Conservation (phyloP, 345 rosid species). For the Balakata baccata region DNA sequence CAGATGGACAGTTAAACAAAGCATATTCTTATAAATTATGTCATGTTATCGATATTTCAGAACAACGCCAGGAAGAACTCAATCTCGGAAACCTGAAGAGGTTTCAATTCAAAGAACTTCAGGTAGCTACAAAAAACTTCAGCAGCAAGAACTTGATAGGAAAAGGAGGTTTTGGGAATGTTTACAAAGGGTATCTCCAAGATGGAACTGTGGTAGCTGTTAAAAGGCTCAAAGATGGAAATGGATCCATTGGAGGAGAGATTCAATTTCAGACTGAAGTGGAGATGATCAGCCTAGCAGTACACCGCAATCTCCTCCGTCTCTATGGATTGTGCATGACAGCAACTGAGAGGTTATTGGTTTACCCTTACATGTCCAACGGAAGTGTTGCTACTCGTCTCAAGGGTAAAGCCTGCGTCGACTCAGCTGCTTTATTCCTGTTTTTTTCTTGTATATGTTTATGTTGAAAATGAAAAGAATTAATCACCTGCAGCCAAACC, state of each 20-base stretch:
- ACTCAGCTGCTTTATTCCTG: background rate
- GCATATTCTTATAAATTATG: background rate
- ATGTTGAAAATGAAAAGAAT: background rate
- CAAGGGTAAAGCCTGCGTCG: conserved; percentile 46
- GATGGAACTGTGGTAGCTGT: conserved; percentile 79
- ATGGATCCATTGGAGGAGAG: conserved; percentile 60
- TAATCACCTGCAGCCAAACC: conserved; percentile 58
- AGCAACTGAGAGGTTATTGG: conserved; percentile 65
- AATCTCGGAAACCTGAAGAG: conserved; percentile 79
- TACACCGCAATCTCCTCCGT: conserved; percentile 79
- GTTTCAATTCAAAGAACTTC: conserved; percentile 86
- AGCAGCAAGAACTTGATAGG: conserved; percentile 84
- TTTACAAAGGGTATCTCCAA: conserved; percentile 76
- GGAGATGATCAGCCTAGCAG: conserved; percentile 95
- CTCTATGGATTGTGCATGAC: conserved; percentile 80
- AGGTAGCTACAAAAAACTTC: conserved; percentile 78
- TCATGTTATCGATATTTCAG: conserved; percentile 36
- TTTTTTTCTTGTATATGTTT: background rate
- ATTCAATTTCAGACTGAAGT: conserved; percentile 89
- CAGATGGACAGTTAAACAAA: background rate
- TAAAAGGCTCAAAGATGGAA: conserved; percentile 71
- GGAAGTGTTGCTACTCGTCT: conserved; percentile 94
- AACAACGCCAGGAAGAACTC: conserved; percentile 58
- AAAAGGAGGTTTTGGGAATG: conserved; percentile 92
- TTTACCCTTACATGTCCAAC: conserved; percentile 96